Evolutionary conservation across 371 early-diverging fungal species (phyloP), one percentile per base, ranked within the genome.

Genomic region (Actinomortierella wolfii): DNA sequence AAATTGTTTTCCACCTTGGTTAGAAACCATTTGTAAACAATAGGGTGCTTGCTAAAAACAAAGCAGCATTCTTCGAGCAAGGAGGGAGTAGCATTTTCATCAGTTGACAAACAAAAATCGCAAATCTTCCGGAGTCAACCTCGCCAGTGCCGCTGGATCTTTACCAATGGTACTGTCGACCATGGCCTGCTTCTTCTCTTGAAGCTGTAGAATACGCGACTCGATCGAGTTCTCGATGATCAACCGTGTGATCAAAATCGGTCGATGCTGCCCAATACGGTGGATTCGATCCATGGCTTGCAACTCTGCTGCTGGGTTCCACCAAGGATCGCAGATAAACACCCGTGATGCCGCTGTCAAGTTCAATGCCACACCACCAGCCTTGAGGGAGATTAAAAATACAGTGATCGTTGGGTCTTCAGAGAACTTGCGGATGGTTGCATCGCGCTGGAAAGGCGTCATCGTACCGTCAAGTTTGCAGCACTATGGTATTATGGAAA

Each of bases 191-290:
- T 98, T 98, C 84, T 96, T 97, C 50, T 94, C 94, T 74, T 98
- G 99, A 28, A 98, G 78, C 59, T 94, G 90, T 18, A 97, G 75
- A 66, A 98, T 97, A 46, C 97, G 87, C 23, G 89, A 87, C 76
- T 99, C 99, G 58, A 99, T 97, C 39, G 94, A 92, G 79, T 99
- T 95, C 64, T 96, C 94, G 55, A 97, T 94, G 49, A 98, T 92
- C 51, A 97, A 64, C 17, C 94, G 81, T 0, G 95, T 94, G 54
- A 95, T 91, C 54, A 88, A 79, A 68, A 97, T 92, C 4, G 97
- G 96, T 24, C 97, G 81, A 64, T 85, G 77, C 64, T 97, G 96
- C 1, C 96, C 96, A 57, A 97, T 83, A 44, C 95, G 83, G 70
- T 95, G 95, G 67, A 96, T 94, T 44, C 96, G 92, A 61, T 95